Evolutionary conservation across 2,329 filamentous ascomycete genomes (phyloP).

Genomic region (Pseudogymnoascus sp.): DNA sequence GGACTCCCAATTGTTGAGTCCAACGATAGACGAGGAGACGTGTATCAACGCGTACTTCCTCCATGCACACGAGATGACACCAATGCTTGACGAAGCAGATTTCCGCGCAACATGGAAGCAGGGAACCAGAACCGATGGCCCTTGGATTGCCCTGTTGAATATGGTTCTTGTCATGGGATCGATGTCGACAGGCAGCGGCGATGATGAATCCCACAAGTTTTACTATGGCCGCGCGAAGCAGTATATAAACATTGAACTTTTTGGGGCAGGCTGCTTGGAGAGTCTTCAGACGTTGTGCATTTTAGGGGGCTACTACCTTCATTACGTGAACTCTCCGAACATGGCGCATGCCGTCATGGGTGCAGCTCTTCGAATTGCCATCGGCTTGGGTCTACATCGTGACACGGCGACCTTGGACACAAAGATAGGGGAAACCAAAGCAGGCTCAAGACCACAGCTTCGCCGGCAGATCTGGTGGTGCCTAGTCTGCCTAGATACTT

Average conservation of each 20-base stretch:
- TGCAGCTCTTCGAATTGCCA: conserved; percentile 18
- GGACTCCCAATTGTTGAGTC: not conserved
- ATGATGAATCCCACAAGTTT: conserved; percentile 12
- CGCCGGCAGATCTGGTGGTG: conserved; percentile 36
- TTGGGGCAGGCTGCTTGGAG: conserved; percentile 15
- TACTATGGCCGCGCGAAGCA: not conserved
- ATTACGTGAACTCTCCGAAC: conserved; percentile 22
- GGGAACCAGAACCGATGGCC: conserved; percentile 3
- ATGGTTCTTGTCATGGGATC: conserved; percentile 13
- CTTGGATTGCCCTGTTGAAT: conserved; percentile 13
- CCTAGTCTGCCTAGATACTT: conserved; percentile 36
- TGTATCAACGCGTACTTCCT: conserved; percentile 12
- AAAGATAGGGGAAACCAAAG: not conserved
- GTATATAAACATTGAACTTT: not conserved
- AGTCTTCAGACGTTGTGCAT: conserved; percentile 20
- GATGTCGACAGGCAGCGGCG: conserved; percentile 5
- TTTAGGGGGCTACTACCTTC: conserved; percentile 20
- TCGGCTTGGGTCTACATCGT: conserved; percentile 19
- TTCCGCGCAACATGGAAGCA: conserved; percentile 5
- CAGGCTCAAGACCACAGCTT: conserved; percentile 20
- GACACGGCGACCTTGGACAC: conserved; percentile 4
- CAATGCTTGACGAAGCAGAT: conserved; percentile 11
- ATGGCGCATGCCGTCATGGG: conserved; percentile 21
- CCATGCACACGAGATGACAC: conserved; percentile 10
- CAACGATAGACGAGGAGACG: conserved; percentile 1